phyloP scores from a whole-genome alignment of 2,329 filamentous ascomycete species.

The Phaeoacremonium minimum region DNA sequence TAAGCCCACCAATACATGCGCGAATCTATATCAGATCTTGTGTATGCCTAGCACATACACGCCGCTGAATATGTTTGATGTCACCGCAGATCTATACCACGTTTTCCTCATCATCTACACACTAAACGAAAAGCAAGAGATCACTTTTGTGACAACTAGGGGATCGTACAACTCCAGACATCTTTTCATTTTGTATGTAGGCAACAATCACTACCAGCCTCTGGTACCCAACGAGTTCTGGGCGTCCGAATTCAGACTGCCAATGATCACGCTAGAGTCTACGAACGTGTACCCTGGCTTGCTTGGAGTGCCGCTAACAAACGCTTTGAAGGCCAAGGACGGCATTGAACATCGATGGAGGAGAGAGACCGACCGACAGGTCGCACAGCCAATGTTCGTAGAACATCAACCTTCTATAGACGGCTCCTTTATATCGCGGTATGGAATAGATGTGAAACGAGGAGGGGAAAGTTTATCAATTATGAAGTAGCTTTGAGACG shows the following conservation, averaged over 20 bases:
- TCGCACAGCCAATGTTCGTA: too few species aligned
- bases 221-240: conserved; percentile 24
- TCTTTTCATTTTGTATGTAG: conserved; percentile 20
- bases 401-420: too few species aligned
- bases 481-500: too few species aligned
- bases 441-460: too few species aligned
- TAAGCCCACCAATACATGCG: neutral
- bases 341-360: conserved; percentile 3
- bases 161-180: conserved; percentile 27
- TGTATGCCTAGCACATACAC: conserved; percentile 22
- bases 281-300: conserved; percentile 1
- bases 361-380: neutral
- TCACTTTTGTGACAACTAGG: conserved; percentile 19
- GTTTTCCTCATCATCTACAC: conserved; percentile 25
- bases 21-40: conserved; percentile 24
- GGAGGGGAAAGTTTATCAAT: too few species aligned
- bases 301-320: too few species aligned
- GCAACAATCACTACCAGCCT: conserved; percentile 22
- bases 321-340: conserved; percentile 2
- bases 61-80: conserved; percentile 19
- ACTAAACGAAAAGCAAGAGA: conserved; percentile 6
- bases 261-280: conserved; percentile 16
- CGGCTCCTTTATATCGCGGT: too few species aligned
- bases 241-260: conserved; percentile 25
- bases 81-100: conserved; percentile 28